Evolutionary conservation across 371 early-diverging fungal genomes (phyloP), one percentile per base, ranked within the genome.

Genomic region (Mycotypha africana): DNA sequence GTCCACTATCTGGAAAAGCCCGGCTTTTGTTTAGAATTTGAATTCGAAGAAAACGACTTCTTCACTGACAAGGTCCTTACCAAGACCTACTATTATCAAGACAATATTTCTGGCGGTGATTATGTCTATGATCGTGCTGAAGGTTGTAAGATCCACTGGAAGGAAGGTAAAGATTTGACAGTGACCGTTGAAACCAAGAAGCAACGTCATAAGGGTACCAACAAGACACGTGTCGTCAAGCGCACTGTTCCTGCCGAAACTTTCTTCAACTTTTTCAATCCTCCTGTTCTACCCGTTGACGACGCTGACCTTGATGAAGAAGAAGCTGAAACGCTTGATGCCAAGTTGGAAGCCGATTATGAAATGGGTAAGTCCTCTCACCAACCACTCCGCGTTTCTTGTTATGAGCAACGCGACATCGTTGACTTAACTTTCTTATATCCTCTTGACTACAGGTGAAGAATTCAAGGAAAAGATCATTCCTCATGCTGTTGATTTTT

Each of bases 191-290:
- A 95, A 68, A 85, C 91, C 61, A 94, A 91, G 83, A 98, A 93
- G 74, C 97, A 98, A 79, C 91, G 97, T 51, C 92, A 96, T 79
- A 95, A 95, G 86, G 80, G 85, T 71, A 93, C 95, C 67, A 97
- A 96, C 86, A 92, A 94, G 82, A 94, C 95, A 28, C 92, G 98
- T 48, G 86, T 95, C 25, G 90, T 98, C 65, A 95, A 93, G 84
- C 91, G 89, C 61, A 89, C 90, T 32, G 91, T 93, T 25, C 96
- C 95, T 36, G 79, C 88, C 34, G 89, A 90, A 41, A 86, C 97
- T 42, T 98, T 98, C 86, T 97, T 97, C 82, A 70, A 76, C 47
- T 96, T 95, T 82, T 98, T 98, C 76, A 79, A 58, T 30, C 91
- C 96, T 21, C 89, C 89, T 22, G 65, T 56, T 21, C 73, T 85